A percentile compares a stretch with the other conserved stretches of the same genome.
Evolutionary conservation across 306 rosid genomes (phyloP).

Genomic region (Acacia crassicarpa): DNA sequence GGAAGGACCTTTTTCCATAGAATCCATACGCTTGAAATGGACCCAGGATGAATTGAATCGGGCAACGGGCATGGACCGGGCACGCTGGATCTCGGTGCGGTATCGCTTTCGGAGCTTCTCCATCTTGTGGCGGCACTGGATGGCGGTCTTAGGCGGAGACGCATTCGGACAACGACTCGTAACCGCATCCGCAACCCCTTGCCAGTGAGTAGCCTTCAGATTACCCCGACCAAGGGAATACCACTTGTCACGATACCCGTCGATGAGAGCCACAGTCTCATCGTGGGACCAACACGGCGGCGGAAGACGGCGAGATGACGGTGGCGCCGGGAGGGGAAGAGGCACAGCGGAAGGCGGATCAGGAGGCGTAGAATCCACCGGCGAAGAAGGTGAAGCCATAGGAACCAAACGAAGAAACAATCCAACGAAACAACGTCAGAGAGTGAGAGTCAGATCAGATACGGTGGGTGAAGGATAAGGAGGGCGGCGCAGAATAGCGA

Average conservation of each 20-base stretch:
- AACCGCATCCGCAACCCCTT: conserved; percentile 84
- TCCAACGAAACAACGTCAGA: not conserved
- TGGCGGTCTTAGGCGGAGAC: conserved; percentile 79
- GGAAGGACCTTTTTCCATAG: conserved; percentile 84
- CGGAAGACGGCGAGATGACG: conserved; percentile 69
- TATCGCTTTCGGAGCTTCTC: conserved; percentile 89
- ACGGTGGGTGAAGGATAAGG: conserved; percentile 13
- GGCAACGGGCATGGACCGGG: conserved; percentile 59
- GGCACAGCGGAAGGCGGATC: conserved; percentile 40
- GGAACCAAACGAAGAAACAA: not conserved
- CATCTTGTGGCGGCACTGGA: conserved; percentile 98
- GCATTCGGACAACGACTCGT: conserved; percentile 64
- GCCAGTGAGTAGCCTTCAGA: conserved; percentile 94
- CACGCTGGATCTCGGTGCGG: conserved; percentile 87
- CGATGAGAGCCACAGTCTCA: conserved; percentile 85
- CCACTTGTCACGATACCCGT: conserved; percentile 87
- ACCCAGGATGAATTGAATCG: conserved; percentile 76
- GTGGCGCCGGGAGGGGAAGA: conserved; percentile 41
- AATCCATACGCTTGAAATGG: conserved; percentile 88
- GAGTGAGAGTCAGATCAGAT: not conserved
- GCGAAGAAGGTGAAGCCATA: conserved; percentile 57
- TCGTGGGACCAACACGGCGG: conserved; percentile 96
- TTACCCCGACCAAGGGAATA: conserved; percentile 89
- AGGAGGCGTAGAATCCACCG: conserved; percentile 28
- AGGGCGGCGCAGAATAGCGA: not conserved